phyloP scores from a whole-genome alignment of 192 early-diverging fungal species.

The Backusella luteola region DNA sequence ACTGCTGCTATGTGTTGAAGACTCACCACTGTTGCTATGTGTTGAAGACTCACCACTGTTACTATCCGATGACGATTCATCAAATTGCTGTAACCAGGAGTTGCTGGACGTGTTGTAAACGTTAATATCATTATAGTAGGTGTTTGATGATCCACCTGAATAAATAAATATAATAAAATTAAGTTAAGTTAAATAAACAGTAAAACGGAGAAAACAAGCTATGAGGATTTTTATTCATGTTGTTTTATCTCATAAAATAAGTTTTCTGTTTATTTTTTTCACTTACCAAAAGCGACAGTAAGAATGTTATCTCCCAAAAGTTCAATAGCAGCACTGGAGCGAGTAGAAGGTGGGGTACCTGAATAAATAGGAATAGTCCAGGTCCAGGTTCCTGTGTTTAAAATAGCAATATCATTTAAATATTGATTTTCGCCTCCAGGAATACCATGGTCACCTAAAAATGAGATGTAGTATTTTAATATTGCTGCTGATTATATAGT shows the following conservation, averaged over 20 bases:
- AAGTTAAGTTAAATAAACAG: too few relatives aligned
- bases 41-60: too few relatives aligned
- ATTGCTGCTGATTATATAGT: not conserved
- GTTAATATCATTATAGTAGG: conserved; percentile 36
- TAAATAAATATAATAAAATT: not conserved
- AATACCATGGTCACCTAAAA: conserved; percentile 17
- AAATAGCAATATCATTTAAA: conserved; percentile 13
- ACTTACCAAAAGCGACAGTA: conserved; percentile 31
- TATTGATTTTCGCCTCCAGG: conserved; percentile 10
- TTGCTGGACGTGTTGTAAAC: not conserved
- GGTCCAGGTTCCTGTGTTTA: conserved; percentile 27
- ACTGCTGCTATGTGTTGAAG: not conserved
- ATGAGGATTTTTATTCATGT: not conserved
- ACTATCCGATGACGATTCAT: not conserved
- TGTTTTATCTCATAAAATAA: not conserved
- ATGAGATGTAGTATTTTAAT: not conserved
- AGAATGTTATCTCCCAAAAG: conserved; percentile 11
- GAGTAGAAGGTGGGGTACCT: conserved; percentile 27
- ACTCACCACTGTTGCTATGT: too few relatives aligned
- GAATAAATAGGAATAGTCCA: conserved; percentile 18
- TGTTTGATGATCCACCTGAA: conserved; percentile 23
- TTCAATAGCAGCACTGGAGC: conserved; percentile 22
- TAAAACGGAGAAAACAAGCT: too few relatives aligned
- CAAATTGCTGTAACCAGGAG: conserved; percentile 22
- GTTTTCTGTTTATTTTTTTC: not conserved